A percentile compares a stretch with the other conserved stretches of the same genome.
Evolutionary conservation across 1,284 basidiomycete species (phyloP).

Genomic region (Sanguinoderma infundibulare): DNA sequence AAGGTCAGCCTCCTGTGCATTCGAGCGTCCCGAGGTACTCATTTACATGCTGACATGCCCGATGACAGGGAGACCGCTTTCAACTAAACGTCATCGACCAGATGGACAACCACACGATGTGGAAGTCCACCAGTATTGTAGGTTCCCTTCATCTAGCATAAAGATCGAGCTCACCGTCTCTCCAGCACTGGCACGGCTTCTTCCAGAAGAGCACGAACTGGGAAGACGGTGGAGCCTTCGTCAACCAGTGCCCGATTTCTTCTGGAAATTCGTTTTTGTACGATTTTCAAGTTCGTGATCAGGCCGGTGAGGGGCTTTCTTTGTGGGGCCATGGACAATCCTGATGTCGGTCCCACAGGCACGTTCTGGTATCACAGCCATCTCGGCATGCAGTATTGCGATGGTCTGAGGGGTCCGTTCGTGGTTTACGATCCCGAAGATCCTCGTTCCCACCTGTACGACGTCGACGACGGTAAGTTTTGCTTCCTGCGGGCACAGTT

Average conservation of each 20-base stretch:
- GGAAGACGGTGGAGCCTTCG: no score
- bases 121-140: slow-evolving; percentile 22
- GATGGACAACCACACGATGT: no score
- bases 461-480: no score
- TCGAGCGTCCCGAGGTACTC: not conserved
- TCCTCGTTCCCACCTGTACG: slow-evolving; percentile 40
- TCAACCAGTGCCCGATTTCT: no score
- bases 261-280: no score
- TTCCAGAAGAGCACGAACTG: no score
- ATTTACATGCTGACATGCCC: no score
- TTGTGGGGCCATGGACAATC: no score
- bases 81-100: slow-evolving; percentile 40
- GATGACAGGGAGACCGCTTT: slow-evolving; percentile 34
- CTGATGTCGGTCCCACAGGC: not conserved
- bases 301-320: slow-evolving; percentile 30
- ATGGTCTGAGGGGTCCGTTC: slow-evolving; percentile 39
- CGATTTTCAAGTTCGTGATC: slow-evolving; percentile 36
- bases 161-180: slow-evolving; percentile 30
- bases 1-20: slow-evolving; percentile 20
- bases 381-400: no score
- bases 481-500: slow-evolving; percentile 43
- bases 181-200: slow-evolving; percentile 43
- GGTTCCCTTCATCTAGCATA: no score
- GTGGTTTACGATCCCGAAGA: slow-evolving; percentile 48
- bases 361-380: slow-evolving; percentile 31